Base-by-base conservation (phyloP, 345 rosid genomes). In the Citrus reticulata region DNA sequence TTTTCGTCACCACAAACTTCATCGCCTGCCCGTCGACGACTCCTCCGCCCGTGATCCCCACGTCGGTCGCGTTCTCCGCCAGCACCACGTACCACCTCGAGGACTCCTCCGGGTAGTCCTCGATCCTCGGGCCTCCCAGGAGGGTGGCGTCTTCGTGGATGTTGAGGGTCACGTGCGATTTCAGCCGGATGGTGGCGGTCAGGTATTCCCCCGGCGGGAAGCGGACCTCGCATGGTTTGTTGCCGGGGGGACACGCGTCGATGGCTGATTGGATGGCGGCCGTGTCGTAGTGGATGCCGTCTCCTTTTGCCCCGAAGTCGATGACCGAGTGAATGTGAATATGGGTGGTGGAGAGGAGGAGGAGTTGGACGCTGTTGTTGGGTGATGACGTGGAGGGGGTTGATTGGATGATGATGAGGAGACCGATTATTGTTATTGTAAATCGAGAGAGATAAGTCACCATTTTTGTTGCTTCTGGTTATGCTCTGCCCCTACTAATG, bases 1-100 rank as follows among this genome's bases (percentile, higher is more conserved):
- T 80, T 60, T 90, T 89, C 74, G 85, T 87, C 86, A 74, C 81
- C 81, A 96, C 98, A 66, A 94, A 96, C 80, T 78, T 82, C 80
- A 86, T 76, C 68, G 94, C 97, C 73, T 96, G 98, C 8, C 99
- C 99, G 62, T 96, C 97, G 62, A 91, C 87, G 29, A 73, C 88
- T 35, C 99, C 97, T 11, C 98, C 97, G 19, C 99, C 99, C 1
- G 94, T 91, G 25, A 93, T 92, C 80, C 97, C 99, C 6, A 93
- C 97, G 66, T 95, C 90, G 20, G 72, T 87, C 17, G 90, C 95
- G 68, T 86, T 88, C 84, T 93, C 93, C 54, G 95, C 97, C 84
- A 89, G 61, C 72, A 93, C 88, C 82, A 93, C 98, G 79, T 91
- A 95, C 97, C 98, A 95, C 40, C 87, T 88, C 68, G 80, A 63